These are phyloP conservation scores for Strobilomyces dryophilus DNA, from an alignment of 768 basidiomycete genomes.

Conservation along the genomic window DNA sequence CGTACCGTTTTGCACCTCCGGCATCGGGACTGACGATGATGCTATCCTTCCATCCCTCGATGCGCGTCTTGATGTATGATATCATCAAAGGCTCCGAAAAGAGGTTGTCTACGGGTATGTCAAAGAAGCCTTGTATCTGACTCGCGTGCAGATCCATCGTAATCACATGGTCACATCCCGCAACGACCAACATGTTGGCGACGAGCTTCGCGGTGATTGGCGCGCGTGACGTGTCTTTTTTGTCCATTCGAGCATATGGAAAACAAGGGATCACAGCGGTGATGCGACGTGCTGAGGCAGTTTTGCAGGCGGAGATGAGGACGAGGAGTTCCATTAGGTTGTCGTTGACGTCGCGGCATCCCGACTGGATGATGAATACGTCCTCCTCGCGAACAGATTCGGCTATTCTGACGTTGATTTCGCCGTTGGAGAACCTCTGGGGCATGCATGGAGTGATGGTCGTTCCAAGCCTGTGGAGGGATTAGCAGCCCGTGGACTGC, in stretches of 20 bases:
- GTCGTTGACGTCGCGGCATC: slow-evolving; percentile 88
- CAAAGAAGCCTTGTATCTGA: slow-evolving; percentile 99
- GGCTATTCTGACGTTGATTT: slow-evolving; percentile 90
- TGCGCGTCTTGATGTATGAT: slow-evolving; percentile 83
- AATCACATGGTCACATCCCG: slow-evolving; percentile 97
- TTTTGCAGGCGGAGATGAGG: slow-evolving; percentile 97
- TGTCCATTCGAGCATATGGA: slow-evolving; percentile 95
- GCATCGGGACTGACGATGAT: slow-evolving; percentile 98
- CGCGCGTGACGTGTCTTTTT: slow-evolving; percentile 93
- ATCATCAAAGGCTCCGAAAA: slow-evolving; percentile 96
- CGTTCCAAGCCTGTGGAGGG: slow-evolving; percentile 74
- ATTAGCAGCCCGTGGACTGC: slow-evolving; percentile 48
- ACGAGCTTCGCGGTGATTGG: slow-evolving; percentile 98
- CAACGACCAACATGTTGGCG: slow-evolving; percentile 95
- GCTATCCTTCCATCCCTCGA: slow-evolving; percentile 79
- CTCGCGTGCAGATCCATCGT: slow-evolving; percentile 99
- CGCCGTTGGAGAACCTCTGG: slow-evolving; percentile 91
- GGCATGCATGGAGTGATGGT: slow-evolving; percentile 82
- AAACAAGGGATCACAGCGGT: slow-evolving; percentile 98
- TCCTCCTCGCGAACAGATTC: slow-evolving; percentile 98
- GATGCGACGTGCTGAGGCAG: slow-evolving; percentile 90
- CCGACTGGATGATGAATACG: slow-evolving; percentile 96
- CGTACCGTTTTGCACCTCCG: slow-evolving; percentile 96
- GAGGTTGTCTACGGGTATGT: slow-evolving; percentile 96
- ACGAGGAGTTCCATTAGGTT: slow-evolving; percentile 98